phyloP scores from a whole-genome alignment of 306 rosid genomes.

The Ormosia semicastrata region DNA sequence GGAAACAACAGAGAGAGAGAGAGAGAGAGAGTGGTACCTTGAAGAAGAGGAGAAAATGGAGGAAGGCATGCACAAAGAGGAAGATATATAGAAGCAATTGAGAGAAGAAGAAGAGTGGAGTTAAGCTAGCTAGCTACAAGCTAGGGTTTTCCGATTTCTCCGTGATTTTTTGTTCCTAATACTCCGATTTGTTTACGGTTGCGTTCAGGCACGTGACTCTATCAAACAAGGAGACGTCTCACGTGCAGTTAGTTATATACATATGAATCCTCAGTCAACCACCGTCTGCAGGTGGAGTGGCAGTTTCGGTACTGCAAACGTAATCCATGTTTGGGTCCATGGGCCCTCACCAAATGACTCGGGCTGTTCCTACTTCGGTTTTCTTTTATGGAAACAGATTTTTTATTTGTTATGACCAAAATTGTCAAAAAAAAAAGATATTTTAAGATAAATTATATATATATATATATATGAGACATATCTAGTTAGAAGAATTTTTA shows the following conservation, averaged over 20 bases:
- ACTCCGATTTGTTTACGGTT: slow-evolving; percentile 28
- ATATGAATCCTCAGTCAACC: not conserved
- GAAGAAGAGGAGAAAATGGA: slow-evolving; percentile 11
- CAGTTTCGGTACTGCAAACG: not conserved
- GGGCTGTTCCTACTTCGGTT: not conserved
- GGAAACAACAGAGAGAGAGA: not conserved
- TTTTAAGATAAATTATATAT: no score
- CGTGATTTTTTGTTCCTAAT: not conserved
- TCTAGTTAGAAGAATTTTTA: no score
- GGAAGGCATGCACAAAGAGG: not conserved
- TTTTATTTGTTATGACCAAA: no score
- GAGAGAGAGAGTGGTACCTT: slow-evolving; percentile 14
- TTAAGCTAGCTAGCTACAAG: no score
- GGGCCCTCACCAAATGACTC: not conserved
- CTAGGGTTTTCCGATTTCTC: slow-evolving; percentile 29
- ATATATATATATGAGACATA: no score
- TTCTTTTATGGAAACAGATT: not conserved
- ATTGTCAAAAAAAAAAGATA: no score
- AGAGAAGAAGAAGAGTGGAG: not conserved
- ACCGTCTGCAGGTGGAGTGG: not conserved
- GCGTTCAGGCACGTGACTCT: slow-evolving; percentile 55
- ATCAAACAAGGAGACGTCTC: slow-evolving; percentile 32
- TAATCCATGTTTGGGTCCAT: not conserved
- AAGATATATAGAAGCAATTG: not conserved
- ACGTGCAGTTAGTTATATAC: slow-evolving; percentile 38